Base-by-base conservation (phyloP, 2,329 filamentous ascomycete species). In the Botryotinia convoluta region DNA sequence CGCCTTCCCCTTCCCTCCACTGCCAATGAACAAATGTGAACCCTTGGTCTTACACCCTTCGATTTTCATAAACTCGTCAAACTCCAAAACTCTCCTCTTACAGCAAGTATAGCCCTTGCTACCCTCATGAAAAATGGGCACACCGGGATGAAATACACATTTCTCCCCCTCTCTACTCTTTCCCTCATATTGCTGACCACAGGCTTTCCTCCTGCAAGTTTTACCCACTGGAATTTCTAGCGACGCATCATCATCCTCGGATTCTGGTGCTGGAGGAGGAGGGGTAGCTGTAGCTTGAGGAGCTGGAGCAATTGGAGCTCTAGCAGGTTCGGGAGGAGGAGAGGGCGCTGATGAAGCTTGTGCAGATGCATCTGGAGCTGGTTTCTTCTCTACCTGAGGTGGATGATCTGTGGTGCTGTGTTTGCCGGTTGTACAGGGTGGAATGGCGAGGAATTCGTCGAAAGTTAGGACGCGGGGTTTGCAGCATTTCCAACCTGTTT, bases 61-160 rank as follows among this genome's bases (percentile, higher is more conserved):
- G 74, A 99, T 95, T 83, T 93, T 96, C 91, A 99, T 91, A 84
- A 99, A 99, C 83, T 98, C 92, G 82, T 99, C 95, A 83, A 99
- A 99, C 81, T 99, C 96, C 74, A 99, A 85, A 73, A 99, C 96
- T 54, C 94, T 89, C 79, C 94, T 87, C 88, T 98, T 98, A 85
- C 96, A 99, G 86, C 96, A 99, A 74, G 91, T 94, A 87, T 96
- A 99, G 1, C 96, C 96, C 85, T 99, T 99, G 84, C 93, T 97
- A 51, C 96, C 96, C 85, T 99, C 96, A 82, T 99, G 96, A 84
- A 99, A 99, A 77, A 99, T 91, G 37, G 96, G 93, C 35, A 88
- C 89, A 7, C 96, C 96, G 0, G 96, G 95, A 83, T 99, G 96
- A 80, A 97, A 91, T 64, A 93, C 87, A 81, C 96, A 99, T 75